phyloP scores from a whole-genome alignment of 2,329 filamentous ascomycete species.

The Aspergillus clavatus region DNA sequence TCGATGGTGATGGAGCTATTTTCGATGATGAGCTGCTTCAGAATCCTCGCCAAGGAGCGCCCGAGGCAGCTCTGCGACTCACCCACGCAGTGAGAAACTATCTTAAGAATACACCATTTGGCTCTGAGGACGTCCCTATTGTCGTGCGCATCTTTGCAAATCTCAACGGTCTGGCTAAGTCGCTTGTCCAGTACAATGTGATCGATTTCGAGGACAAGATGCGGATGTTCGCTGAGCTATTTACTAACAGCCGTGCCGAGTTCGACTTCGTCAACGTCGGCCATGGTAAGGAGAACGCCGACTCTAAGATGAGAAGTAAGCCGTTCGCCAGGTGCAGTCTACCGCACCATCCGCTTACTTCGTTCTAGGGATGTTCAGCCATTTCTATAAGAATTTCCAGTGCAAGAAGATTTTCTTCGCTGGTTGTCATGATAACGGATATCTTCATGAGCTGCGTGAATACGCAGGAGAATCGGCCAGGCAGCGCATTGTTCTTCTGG shows the following conservation, averaged over 20 bases:
- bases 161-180: constrained; percentile 7
- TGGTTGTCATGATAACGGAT: constrained; percentile 13
- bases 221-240: constrained; percentile 8
- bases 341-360: background rate
- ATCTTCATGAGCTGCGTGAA: constrained; percentile 8
- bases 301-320: constrained; percentile 11
- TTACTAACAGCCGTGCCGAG: constrained; percentile 9
- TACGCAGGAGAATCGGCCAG: constrained; percentile 1
- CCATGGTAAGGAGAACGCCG: constrained; percentile 9
- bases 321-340: background rate
- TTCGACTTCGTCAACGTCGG: constrained; percentile 12
- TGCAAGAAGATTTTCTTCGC: constrained; percentile 15
- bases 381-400: constrained; percentile 11
- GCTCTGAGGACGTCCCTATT: constrained; percentile 3
- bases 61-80: constrained; percentile 6
- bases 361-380: constrained; percentile 7
- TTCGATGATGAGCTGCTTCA: constrained; percentile 8
- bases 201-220: constrained; percentile 4
- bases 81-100: constrained; percentile 4
- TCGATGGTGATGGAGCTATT: constrained; percentile 12
- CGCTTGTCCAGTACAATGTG: constrained; percentile 2
- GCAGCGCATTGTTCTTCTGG: constrained; percentile 9
- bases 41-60: constrained; percentile 5
- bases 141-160: constrained; percentile 12
- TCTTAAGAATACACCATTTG: constrained; percentile 1